phyloP scores from a whole-genome alignment of 805 yeast species.

The Candida sonorensis region DNA sequence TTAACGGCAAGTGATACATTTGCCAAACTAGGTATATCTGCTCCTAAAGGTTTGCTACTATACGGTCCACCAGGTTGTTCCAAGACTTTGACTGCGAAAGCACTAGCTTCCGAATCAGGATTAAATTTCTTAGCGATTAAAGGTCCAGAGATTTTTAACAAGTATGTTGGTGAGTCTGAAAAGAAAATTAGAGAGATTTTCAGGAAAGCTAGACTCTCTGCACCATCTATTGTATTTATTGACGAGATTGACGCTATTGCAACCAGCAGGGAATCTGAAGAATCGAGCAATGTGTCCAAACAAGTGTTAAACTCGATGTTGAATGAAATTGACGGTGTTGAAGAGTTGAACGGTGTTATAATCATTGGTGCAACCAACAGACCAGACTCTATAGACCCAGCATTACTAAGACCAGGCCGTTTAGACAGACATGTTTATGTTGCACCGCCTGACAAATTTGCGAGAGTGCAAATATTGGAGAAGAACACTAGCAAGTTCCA shows the following conservation, averaged over 20 bases:
- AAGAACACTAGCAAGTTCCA: conserved; percentile 67
- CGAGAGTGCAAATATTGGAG: conserved; percentile 68
- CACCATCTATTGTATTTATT: conserved; percentile 90
- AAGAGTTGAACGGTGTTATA: conserved; percentile 86
- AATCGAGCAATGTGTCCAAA: conserved; percentile 62
- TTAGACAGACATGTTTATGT: conserved; percentile 91
- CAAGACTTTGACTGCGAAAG: conserved; percentile 90
- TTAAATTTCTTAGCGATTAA: conserved; percentile 90
- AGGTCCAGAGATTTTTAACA: conserved; percentile 92
- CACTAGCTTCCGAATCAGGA: conserved; percentile 92
- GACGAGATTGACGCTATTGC: conserved; percentile 96
- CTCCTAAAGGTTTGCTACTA: conserved; percentile 88
- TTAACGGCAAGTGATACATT: conserved; percentile 76
- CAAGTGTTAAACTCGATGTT: conserved; percentile 85
- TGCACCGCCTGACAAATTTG: conserved; percentile 80
- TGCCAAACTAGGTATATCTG: conserved; percentile 66
- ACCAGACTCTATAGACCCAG: conserved; percentile 91
- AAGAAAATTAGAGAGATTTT: conserved; percentile 91
- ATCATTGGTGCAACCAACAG: conserved; percentile 95
- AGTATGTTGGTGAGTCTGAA: conserved; percentile 95
- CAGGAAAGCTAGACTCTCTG: conserved; percentile 84
- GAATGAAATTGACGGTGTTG: conserved; percentile 97
- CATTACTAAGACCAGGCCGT: conserved; percentile 91
- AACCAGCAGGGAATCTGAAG: conserved; percentile 59
- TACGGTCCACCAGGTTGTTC: conserved; percentile 99